Conservation (phyloP, 208 protist genomes). For the Phytomonas francai region DNA sequence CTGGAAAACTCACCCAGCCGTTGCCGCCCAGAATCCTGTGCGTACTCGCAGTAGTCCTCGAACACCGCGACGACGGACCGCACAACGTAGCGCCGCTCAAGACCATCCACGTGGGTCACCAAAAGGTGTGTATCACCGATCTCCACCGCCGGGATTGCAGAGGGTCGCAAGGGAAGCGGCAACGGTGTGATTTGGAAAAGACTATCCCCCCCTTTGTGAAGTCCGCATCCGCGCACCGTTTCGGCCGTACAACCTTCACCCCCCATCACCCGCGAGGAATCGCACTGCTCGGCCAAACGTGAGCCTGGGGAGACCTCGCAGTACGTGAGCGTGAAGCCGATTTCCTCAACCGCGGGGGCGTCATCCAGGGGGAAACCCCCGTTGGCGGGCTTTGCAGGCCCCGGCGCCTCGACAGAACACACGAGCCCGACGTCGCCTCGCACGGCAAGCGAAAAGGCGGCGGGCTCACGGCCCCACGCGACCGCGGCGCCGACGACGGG, state of each 20-base stretch:
- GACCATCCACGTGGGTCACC: conserved; percentile 54
- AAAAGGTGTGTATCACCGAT: conserved; percentile 73
- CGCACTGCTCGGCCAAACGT: not conserved
- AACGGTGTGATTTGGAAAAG: conserved; percentile 57
- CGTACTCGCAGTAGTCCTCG: conserved; percentile 68
- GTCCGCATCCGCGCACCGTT: not conserved
- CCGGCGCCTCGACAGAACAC: conserved; percentile 19
- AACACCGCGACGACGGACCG: conserved; percentile 43
- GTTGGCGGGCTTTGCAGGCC: conserved; percentile 1
- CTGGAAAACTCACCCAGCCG: conserved; percentile 36
- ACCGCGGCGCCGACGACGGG: conserved; percentile 54
- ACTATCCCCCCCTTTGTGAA: conserved; percentile 5
- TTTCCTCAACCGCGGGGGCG: conserved; percentile 30
- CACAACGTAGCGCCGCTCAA: conserved; percentile 51
- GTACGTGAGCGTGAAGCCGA: conserved; percentile 70
- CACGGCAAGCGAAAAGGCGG: conserved; percentile 38
- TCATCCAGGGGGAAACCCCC: conserved; percentile 14
- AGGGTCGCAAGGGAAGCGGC: conserved; percentile 67
- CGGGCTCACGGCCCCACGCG: conserved; percentile 29
- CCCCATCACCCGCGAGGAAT: not conserved
- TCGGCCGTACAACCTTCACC: not conserved
- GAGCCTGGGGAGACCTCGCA: conserved; percentile 40
- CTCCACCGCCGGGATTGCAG: conserved; percentile 31
- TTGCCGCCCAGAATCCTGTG: conserved; percentile 19
- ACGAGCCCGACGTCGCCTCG: conserved; percentile 51